Evolutionary conservation across 805 yeast species (phyloP).

Genomic region (Tetrapisispora iriomotensis): DNA sequence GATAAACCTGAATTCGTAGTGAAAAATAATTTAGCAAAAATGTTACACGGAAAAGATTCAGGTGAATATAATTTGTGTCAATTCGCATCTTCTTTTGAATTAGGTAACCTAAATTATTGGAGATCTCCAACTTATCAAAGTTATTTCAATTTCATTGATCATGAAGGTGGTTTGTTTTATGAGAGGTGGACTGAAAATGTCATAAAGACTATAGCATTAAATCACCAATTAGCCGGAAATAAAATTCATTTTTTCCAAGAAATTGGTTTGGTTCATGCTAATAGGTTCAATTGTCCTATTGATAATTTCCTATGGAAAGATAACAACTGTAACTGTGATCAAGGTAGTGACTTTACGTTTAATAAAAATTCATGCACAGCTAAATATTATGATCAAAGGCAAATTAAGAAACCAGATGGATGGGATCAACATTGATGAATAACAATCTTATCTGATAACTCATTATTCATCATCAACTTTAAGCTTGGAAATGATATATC

Average conservation of each 20-base stretch:
- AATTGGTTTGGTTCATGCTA: constrained; percentile 70
- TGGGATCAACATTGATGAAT: constrained; percentile 38
- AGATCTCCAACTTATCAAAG: constrained; percentile 55
- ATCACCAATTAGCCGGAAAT: constrained; percentile 54
- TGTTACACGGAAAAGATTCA: no score
- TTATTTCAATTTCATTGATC: constrained; percentile 59
- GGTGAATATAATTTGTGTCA: constrained; percentile 77
- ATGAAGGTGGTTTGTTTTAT: constrained; percentile 74
- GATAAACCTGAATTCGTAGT: constrained; percentile 50
- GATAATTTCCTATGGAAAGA: constrained; percentile 44
- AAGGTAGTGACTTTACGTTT: constrained; percentile 59
- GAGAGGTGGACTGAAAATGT: constrained; percentile 93
- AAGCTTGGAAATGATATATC: no score
- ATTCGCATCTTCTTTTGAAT: constrained; percentile 80
- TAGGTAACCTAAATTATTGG: constrained; percentile 67
- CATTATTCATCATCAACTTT: neutral
- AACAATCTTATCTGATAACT: neutral
- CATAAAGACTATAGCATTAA: constrained; percentile 72
- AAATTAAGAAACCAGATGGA: constrained; percentile 44
- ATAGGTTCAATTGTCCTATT: constrained; percentile 67
- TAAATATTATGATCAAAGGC: constrained; percentile 41
- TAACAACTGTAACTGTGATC: constrained; percentile 63
- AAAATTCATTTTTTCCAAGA: constrained; percentile 68
- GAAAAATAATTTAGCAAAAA: constrained; percentile 51
- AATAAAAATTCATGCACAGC: constrained; percentile 54